phyloP scores from a whole-genome alignment of 768 basidiomycete genomes.

The Termitomyces sp. region DNA sequence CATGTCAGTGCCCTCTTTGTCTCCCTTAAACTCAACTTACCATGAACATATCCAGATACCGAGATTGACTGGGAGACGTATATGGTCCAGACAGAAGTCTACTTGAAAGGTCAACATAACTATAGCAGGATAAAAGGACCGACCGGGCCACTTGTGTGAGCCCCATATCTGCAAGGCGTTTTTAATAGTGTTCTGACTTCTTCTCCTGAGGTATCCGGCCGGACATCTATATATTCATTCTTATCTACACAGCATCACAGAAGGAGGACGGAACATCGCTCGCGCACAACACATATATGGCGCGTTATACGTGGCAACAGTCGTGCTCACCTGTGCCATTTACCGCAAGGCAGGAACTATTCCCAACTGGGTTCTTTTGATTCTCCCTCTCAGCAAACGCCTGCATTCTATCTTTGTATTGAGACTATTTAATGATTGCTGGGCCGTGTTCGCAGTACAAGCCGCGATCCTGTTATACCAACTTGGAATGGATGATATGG shows the following conservation, averaged over 20 bases:
- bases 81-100: slow-evolving; percentile 79
- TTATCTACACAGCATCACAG: slow-evolving; percentile 57
- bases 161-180: slow-evolving; percentile 5
- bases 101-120: slow-evolving; percentile 75
- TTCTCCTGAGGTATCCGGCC: slow-evolving; percentile 78
- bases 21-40: slow-evolving; percentile 1
- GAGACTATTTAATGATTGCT: slow-evolving; percentile 93
- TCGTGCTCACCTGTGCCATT: slow-evolving; percentile 60
- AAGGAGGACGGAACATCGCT: slow-evolving; percentile 51
- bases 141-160: slow-evolving; percentile 89
- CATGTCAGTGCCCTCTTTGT: slow-evolving; percentile 53
- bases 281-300: slow-evolving; percentile 79
- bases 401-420: slow-evolving; percentile 91
- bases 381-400: slow-evolving; percentile 86
- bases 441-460: slow-evolving; percentile 66
- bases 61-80: slow-evolving; percentile 99
- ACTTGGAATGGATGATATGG: slow-evolving; percentile 51
- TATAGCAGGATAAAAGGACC: slow-evolving; percentile 83
- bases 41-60: slow-evolving; percentile 57
- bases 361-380: slow-evolving; percentile 67
- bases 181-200: background rate
- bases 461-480: slow-evolving; percentile 64
- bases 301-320: slow-evolving; percentile 61
- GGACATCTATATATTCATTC: slow-evolving; percentile 86
- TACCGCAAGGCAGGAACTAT: slow-evolving; percentile 56